Conservation (phyloP, 352 stramenopile genomes). For the Pelagophyceae sp. region DNA sequence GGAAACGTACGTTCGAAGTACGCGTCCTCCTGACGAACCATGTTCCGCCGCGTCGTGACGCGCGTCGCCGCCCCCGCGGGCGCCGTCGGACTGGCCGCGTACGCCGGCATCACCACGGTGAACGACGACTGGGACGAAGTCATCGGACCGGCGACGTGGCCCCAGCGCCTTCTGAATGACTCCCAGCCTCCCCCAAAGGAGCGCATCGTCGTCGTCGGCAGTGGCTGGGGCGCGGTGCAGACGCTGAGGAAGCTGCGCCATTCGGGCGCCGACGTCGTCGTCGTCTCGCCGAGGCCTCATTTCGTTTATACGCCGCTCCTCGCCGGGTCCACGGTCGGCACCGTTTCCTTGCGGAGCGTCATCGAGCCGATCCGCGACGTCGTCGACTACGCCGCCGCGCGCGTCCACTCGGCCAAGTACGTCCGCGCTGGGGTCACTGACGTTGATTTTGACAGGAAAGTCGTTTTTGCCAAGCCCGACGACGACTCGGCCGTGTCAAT, state of each 20-base stretch:
- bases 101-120: slow-evolving; percentile 21
- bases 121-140: slow-evolving; percentile 34
- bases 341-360: slow-evolving; percentile 68
- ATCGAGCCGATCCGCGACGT: slow-evolving; percentile 63
- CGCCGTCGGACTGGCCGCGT: slow-evolving; percentile 4
- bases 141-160: neutral
- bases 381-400: slow-evolving; percentile 52
- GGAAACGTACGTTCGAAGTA: no score
- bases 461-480: slow-evolving; percentile 50
- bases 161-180: slow-evolving; percentile 4
- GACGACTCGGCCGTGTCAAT: slow-evolving; percentile 25
- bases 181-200: no score
- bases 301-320: slow-evolving; percentile 53
- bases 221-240: slow-evolving; percentile 70
- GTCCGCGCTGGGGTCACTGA: slow-evolving; percentile 55
- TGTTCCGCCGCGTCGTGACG: neutral
- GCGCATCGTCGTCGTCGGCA: slow-evolving; percentile 51
- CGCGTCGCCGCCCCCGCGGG: slow-evolving; percentile 10
- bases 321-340: slow-evolving; percentile 44
- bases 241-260: slow-evolving; percentile 54
- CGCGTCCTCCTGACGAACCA: no score
- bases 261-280: slow-evolving; percentile 40
- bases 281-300: slow-evolving; percentile 42
- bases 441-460: slow-evolving; percentile 57
- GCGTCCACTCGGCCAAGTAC: slow-evolving; percentile 51